A percentile compares a stretch with the other conserved stretches of the same genome.
Evolutionary conservation across 352 stramenopile genomes (phyloP).

Genomic region (Aphanomyces cochlioides): DNA sequence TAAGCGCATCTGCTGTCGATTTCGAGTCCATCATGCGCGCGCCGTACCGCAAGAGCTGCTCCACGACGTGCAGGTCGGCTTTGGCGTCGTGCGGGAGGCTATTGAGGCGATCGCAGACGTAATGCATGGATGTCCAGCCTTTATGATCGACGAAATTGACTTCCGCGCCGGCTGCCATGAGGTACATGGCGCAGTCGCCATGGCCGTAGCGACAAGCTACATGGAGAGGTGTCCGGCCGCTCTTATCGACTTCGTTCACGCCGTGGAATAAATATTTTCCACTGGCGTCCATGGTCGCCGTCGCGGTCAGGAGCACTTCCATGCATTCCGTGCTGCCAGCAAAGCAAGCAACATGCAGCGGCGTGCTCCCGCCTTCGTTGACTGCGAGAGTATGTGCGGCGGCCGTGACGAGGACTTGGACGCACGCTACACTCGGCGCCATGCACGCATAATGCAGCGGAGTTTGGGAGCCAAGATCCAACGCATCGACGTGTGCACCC

Average conservation of each 20-base stretch:
- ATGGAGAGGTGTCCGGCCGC: constrained; percentile 58
- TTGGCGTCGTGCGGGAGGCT: constrained; percentile 28
- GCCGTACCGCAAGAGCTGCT: constrained; percentile 45
- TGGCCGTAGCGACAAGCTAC: constrained; percentile 41
- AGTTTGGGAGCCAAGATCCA: constrained; percentile 49
- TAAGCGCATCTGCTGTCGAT: constrained; percentile 22
- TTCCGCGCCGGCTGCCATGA: constrained; percentile 56
- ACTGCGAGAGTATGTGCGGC: constrained; percentile 31
- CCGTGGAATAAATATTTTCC: constrained; percentile 53
- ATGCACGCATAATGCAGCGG: constrained; percentile 60
- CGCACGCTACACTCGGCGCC: constrained; percentile 33
- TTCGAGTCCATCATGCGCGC: constrained; percentile 34
- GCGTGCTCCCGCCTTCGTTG: constrained; percentile 49
- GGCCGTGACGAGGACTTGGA: constrained; percentile 33
- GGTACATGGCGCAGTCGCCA: constrained; percentile 52
- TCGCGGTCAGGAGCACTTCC: constrained; percentile 54
- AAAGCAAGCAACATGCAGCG: constrained; percentile 50
- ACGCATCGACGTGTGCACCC: constrained; percentile 36
- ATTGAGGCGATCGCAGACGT: constrained; percentile 52
- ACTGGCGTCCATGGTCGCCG: constrained; percentile 40
- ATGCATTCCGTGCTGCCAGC: constrained; percentile 50
- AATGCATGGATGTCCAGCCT: constrained; percentile 40
- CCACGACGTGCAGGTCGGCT: constrained; percentile 42
- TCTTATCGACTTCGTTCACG: constrained; percentile 45
- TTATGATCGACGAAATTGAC: constrained; percentile 38